Evolutionary conservation across 2,329 filamentous ascomycete genomes (phyloP).

Genomic region (Microdochium paspali): DNA sequence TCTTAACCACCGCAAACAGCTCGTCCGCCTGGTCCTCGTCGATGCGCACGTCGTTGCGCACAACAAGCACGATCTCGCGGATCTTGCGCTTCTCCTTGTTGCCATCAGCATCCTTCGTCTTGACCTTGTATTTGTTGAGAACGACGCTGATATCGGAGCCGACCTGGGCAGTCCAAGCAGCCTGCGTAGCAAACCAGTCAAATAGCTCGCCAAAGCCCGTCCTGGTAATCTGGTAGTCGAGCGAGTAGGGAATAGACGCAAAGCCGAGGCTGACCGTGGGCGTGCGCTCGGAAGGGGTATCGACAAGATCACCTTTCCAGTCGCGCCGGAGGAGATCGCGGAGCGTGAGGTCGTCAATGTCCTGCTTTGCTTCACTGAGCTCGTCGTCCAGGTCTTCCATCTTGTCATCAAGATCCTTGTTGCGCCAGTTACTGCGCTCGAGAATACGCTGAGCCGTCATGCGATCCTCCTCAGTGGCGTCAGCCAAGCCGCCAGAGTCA

Average conservation of each 20-base stretch:
- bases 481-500: constrained; percentile 29
- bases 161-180: constrained; percentile 34
- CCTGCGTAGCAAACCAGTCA: constrained; percentile 36
- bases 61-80: constrained; percentile 32
- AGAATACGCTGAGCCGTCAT: constrained; percentile 26
- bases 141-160: constrained; percentile 32
- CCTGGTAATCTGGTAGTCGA: constrained; percentile 33
- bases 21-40: constrained; percentile 30
- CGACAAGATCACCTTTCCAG: constrained; percentile 36
- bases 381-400: constrained; percentile 30
- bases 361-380: constrained; percentile 29
- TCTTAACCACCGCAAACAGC: constrained; percentile 26
- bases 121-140: constrained; percentile 34
- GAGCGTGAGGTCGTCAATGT: constrained; percentile 27
- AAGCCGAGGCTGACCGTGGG: constrained; percentile 35
- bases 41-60: constrained; percentile 33
- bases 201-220: constrained; percentile 36
- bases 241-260: constrained; percentile 32
- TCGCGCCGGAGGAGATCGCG: constrained; percentile 34
- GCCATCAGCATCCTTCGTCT: constrained; percentile 16
- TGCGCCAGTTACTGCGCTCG: constrained; percentile 29
- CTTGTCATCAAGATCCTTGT: constrained; percentile 24
- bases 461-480: constrained; percentile 27
- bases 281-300: constrained; percentile 32
- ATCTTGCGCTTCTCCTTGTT: constrained; percentile 28